A percentile compares a stretch with the other conserved stretches of the same genome.
Conservation (phyloP, 2,329 filamentous ascomycete genomes). For the Zymoseptoria brevis region DNA sequence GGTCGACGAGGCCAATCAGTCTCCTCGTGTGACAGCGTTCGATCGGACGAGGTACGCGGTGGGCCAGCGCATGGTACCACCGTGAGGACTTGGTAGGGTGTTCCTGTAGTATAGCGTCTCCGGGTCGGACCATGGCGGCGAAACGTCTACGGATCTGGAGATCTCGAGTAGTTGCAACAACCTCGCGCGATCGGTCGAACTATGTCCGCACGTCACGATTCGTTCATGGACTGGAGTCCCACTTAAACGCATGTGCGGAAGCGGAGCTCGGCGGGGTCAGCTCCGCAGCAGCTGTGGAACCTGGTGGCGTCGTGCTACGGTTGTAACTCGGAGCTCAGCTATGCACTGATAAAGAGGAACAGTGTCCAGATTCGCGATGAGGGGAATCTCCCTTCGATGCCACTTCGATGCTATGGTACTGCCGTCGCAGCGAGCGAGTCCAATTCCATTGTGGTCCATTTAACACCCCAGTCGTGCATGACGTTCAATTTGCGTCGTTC, state of each 20-base stretch:
- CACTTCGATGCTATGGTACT: background rate
- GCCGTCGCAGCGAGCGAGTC: background rate
- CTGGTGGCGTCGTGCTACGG: background rate
- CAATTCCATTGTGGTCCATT: background rate
- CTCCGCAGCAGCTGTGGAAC: background rate
- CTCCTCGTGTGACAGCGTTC: background rate
- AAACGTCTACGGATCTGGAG: background rate
- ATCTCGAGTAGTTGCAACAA: background rate
- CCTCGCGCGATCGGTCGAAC: background rate
- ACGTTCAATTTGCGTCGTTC: background rate
- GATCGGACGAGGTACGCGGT: background rate
- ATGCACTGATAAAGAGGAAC: too few relatives aligned
- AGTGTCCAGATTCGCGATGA: too few relatives aligned
- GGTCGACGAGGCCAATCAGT: background rate
- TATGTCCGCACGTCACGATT: background rate
- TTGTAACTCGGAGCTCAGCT: background rate
- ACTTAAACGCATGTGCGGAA: background rate
- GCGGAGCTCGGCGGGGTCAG: background rate
- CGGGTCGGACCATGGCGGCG: background rate
- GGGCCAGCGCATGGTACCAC: background rate
- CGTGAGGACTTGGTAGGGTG: too few relatives aligned
- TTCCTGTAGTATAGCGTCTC: background rate
- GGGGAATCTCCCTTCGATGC: background rate
- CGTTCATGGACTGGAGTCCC: background rate
- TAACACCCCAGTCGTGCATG: background rate